Evolutionary conservation across 2,329 filamentous ascomycete genomes (phyloP).

Genomic region (Lachnellula hyalina): DNA sequence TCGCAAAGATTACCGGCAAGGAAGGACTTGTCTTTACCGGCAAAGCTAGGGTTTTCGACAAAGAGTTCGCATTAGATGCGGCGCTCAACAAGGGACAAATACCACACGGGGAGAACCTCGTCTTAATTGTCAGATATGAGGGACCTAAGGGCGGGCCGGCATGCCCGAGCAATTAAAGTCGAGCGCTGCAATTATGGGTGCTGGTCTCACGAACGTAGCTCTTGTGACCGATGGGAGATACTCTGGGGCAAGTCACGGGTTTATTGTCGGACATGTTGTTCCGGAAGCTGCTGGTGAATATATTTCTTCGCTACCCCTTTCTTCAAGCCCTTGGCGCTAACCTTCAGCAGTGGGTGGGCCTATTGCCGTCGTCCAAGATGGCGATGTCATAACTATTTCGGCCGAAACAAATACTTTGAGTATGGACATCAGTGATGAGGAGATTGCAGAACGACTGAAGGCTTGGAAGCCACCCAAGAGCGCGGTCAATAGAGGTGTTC

Average conservation of each 20-base stretch:
- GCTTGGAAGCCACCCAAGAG: constrained; percentile 67
- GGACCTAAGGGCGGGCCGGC: constrained; percentile 85
- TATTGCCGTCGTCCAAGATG: constrained; percentile 74
- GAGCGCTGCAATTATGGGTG: constrained; percentile 87
- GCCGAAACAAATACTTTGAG: constrained; percentile 67
- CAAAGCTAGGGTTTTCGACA: constrained; percentile 77
- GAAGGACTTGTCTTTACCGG: constrained; percentile 81
- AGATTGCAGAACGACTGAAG: constrained; percentile 58
- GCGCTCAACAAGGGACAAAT: constrained; percentile 67
- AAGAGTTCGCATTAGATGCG: constrained; percentile 71
- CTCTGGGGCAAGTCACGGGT: constrained; percentile 81
- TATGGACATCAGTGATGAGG: constrained; percentile 62
- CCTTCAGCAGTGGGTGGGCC: constrained; percentile 64
- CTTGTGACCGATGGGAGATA: constrained; percentile 91
- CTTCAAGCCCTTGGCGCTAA: constrained; percentile 4
- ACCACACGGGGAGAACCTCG: constrained; percentile 71
- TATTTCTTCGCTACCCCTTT: background rate
- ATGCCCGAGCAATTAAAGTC: constrained; percentile 96
- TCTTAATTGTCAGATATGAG: constrained; percentile 88
- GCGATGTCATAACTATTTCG: constrained; percentile 81
- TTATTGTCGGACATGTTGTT: constrained; percentile 89
- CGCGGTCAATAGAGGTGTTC: constrained; percentile 70
- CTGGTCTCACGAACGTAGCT: constrained; percentile 78
- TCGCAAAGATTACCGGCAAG: constrained; percentile 95
- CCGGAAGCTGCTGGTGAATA: constrained; percentile 66